Base-by-base conservation (phyloP, 2,329 filamentous ascomycete species). In the Biscogniauxia marginata region DNA sequence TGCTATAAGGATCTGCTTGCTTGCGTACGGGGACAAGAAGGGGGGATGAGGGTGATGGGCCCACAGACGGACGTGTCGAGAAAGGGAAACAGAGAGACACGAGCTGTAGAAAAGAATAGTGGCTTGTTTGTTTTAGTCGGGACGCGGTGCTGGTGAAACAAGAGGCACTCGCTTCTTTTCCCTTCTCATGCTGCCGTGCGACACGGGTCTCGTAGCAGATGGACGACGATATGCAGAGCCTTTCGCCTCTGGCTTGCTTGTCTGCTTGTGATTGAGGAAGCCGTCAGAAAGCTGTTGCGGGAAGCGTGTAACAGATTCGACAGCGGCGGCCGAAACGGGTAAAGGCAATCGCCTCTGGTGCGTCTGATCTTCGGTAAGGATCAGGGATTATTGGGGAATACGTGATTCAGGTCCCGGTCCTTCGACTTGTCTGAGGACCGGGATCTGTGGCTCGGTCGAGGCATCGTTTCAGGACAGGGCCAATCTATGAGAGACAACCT, bases 331-430 rank as follows among this genome's bases (percentile, higher is more conserved):
- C 54, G 51, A 60, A 60, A 58, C 34, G 56, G 54, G 50, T 43
- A 56, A 56, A 53, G 53, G 43, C 30, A 23, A 19, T 46, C 57
- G 50, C 57, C 46, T 60, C 46, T 62, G 56, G 49, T 54, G 45
- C 58, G 67, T 68, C 55, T 70, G 67, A 70, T 70, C 67, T 57
- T 13, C 62, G 21, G 46, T 58, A 39, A 54, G 64, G 63, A 54
- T 58, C 57, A 62, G 53, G 64, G 61, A 55, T 20, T 53, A 21
- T 23, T 52, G 51, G 57, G 55, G 54, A 46, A 21, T 52, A 46
- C 44, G 44, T 60, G 56, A 58, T 57, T 59, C 63, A 62, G 57
- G 57, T 52, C 49, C 19, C 16, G 25, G 18, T 52, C 24, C 30
- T 39, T n/a, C n/a, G 4, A 21, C 25, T 46, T 56, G 54, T 56